phyloP scores from a whole-genome alignment of 225 moss, liverwort and hornwort species.

The Anthoceros angustus region DNA sequence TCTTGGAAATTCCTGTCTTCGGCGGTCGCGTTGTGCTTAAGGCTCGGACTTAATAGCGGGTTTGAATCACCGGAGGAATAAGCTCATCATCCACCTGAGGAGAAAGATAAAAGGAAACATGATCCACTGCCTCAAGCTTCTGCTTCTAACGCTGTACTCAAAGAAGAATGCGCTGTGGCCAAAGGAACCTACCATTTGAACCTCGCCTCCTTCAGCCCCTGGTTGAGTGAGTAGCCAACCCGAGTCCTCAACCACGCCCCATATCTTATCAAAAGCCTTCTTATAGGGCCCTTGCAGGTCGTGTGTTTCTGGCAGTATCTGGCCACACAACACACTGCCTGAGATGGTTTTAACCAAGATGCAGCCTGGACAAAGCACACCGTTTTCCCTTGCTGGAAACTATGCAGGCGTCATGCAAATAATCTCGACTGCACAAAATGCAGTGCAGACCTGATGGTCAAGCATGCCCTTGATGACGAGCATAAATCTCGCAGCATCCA shows the following conservation, averaged over 20 bases:
- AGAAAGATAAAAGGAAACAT: background rate
- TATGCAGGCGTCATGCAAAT: no score
- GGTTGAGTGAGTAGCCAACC: slow-evolving; percentile 82
- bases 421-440: background rate
- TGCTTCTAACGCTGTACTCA: background rate
- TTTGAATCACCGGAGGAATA: slow-evolving; percentile 31
- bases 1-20: no score
- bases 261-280: slow-evolving; percentile 72
- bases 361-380: background rate
- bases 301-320: slow-evolving; percentile 59
- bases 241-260: slow-evolving; percentile 78
- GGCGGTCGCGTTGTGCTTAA: no score
- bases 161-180: background rate
- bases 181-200: slow-evolving; percentile 23
- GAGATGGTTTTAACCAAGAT: no score
- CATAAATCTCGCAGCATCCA: slow-evolving; percentile 86
- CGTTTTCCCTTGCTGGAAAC: background rate
- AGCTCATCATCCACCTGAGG: slow-evolving; percentile 36
- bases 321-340: slow-evolving; percentile 7
- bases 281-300: slow-evolving; percentile 70
- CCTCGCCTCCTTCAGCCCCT: slow-evolving; percentile 34
- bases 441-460: slow-evolving; percentile 50
- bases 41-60: no score
- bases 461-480: slow-evolving; percentile 79
- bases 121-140: background rate